Conservation (phyloP, 139 green algal species). For the Nannochloris sp. region DNA sequence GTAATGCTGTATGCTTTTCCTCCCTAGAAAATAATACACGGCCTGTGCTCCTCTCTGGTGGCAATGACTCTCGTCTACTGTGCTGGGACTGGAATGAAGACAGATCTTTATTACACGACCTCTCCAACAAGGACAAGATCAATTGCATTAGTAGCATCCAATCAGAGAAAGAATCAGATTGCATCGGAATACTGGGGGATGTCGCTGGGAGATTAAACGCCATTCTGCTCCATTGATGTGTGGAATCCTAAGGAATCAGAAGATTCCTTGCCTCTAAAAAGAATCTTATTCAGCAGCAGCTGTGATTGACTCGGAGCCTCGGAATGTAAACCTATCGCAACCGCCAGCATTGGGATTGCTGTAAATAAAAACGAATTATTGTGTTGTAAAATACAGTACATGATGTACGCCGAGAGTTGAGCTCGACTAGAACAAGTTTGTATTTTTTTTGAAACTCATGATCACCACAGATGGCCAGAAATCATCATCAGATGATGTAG, state of each 20-base stretch:
- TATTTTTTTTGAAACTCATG: too few relatives aligned
- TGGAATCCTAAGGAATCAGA: background rate
- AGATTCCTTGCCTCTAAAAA: background rate
- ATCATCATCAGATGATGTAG: too few relatives aligned
- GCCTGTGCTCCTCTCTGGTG: constrained; percentile 21
- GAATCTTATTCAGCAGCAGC: too few relatives aligned
- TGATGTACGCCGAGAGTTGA: too few relatives aligned
- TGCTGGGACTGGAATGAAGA: constrained; percentile 25
- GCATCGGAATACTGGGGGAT: background rate
- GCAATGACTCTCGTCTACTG: constrained; percentile 27
- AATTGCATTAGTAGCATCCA: constrained; percentile 19
- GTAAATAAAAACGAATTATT: too few relatives aligned
- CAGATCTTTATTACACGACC: constrained; percentile 6
- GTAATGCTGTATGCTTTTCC: constrained; percentile 20
- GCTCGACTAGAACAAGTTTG: too few relatives aligned
- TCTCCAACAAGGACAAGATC: constrained; percentile 16
- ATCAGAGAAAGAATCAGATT: background rate
- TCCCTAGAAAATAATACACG: background rate
- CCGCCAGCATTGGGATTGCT: too few relatives aligned
- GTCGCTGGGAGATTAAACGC: background rate
- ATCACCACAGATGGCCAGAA: too few relatives aligned
- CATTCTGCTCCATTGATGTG: background rate
- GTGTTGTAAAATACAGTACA: too few relatives aligned
- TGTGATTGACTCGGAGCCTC: too few relatives aligned
- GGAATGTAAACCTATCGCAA: too few relatives aligned